Conservation (phyloP, 2,329 filamentous ascomycete genomes). For the Pseudocercospora fuligena region DNA sequence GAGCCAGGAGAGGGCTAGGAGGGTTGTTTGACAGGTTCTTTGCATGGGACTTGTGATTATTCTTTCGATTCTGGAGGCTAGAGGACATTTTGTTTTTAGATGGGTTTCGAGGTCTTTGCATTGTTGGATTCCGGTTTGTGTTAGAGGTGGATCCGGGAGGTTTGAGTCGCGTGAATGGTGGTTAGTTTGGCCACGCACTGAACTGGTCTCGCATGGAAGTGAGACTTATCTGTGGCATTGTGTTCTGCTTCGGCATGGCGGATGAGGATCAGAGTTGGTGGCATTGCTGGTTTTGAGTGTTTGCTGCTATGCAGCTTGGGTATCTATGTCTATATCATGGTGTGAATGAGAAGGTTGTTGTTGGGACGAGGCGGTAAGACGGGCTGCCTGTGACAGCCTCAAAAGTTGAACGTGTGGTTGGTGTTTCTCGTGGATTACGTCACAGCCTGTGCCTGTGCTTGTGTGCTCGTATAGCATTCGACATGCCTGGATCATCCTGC, state of each 20-base stretch:
- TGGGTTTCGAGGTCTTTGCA: slow-evolving; percentile 46
- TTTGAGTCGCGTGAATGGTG: slow-evolving; percentile 41
- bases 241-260: slow-evolving; percentile 53
- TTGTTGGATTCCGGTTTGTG: slow-evolving; percentile 49
- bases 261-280: slow-evolving; percentile 53
- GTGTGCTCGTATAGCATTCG: too few species aligned
- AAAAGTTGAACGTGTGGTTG: background rate
- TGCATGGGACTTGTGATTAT: slow-evolving; percentile 69
- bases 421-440: background rate
- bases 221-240: slow-evolving; percentile 44
- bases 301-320: background rate
- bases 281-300: slow-evolving; percentile 27
- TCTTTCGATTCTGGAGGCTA: slow-evolving; percentile 54
- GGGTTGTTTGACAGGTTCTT: slow-evolving; percentile 68
- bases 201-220: background rate
- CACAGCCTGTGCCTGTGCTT: background rate
- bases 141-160: slow-evolving; percentile 49
- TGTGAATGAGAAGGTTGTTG: background rate
- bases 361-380: background rate
- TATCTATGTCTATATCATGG: background rate
- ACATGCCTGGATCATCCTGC: too few species aligned
- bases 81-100: slow-evolving; percentile 41
- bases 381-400: background rate
- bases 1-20: slow-evolving; percentile 63
- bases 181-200: too few species aligned